phyloP scores from a whole-genome alignment of 2,329 filamentous ascomycete genomes.

The Diaporthe longicolla region DNA sequence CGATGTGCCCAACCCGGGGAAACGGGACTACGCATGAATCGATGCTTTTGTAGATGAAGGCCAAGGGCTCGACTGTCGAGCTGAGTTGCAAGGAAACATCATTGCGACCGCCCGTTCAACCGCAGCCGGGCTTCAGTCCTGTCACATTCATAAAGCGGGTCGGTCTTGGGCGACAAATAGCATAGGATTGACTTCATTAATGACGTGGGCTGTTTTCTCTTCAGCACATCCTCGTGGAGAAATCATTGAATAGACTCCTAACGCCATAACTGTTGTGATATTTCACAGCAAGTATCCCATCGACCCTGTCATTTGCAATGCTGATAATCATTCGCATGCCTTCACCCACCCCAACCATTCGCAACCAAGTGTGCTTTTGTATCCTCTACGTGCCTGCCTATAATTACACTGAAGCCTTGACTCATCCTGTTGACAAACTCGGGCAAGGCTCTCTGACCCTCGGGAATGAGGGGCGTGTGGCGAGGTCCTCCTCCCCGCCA shows the following conservation, averaged over 20 bases:
- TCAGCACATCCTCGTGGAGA: slow-evolving; percentile 31
- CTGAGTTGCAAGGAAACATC: neutral
- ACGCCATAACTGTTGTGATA: slow-evolving; percentile 35
- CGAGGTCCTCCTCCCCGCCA: neutral
- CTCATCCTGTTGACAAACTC: neutral
- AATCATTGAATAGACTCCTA: slow-evolving; percentile 36
- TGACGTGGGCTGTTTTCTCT: slow-evolving; percentile 29
- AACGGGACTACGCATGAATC: neutral
- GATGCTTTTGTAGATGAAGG: slow-evolving; percentile 27
- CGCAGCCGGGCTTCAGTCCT: neutral
- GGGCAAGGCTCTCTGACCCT: neutral
- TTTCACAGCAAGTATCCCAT: slow-evolving; percentile 18
- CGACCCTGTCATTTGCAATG: slow-evolving; percentile 7
- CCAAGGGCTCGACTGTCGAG: neutral
- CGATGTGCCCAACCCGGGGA: neutral
- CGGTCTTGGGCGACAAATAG: neutral
- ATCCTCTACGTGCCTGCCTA: neutral
- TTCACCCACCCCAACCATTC: neutral
- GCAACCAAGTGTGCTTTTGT: neutral
- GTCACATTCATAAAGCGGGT: neutral
- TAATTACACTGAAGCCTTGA: neutral
- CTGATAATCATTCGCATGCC: slow-evolving; percentile 18
- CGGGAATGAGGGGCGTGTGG: neutral
- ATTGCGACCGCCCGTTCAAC: neutral
- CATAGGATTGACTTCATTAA: slow-evolving; percentile 32